Evolutionary conservation across 352 stramenopile genomes (phyloP).

Genomic region (Pythium diclinum): DNA sequence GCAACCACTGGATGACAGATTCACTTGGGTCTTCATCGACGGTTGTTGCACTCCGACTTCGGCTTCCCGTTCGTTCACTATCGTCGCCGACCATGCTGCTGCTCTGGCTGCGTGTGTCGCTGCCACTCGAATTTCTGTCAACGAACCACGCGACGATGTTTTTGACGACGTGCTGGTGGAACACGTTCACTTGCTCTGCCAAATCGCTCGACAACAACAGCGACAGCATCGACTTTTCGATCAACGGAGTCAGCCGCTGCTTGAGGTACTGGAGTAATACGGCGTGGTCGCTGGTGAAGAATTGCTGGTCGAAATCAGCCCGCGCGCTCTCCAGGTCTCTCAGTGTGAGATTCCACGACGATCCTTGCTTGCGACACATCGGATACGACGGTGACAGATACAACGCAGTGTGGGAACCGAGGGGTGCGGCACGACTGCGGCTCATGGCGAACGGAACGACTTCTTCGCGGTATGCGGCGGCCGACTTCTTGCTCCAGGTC

Average conservation of each 20-base stretch:
- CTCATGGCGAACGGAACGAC: slow-evolving; percentile 56
- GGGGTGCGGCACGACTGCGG: slow-evolving; percentile 60
- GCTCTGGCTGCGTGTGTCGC: neutral
- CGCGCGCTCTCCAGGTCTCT: slow-evolving; percentile 63
- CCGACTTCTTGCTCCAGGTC: slow-evolving; percentile 52
- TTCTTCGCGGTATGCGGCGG: slow-evolving; percentile 49
- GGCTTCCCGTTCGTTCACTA: neutral
- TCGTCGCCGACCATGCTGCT: neutral
- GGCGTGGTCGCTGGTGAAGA: slow-evolving; percentile 34
- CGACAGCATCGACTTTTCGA: slow-evolving; percentile 75
- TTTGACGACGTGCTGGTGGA: slow-evolving; percentile 79
- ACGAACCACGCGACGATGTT: slow-evolving; percentile 71
- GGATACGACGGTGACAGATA: slow-evolving; percentile 82
- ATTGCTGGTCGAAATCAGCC: slow-evolving; percentile 70
- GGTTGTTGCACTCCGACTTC: neutral
- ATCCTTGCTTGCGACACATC: slow-evolving; percentile 66
- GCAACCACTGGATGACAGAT: slow-evolving; percentile 34
- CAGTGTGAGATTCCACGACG: slow-evolving; percentile 57
- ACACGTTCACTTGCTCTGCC: slow-evolving; percentile 69
- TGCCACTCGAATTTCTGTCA: neutral
- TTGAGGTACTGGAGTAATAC: slow-evolving; percentile 40
- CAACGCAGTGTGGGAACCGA: slow-evolving; percentile 71
- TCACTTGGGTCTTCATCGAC: slow-evolving; percentile 7
- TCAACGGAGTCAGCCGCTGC: slow-evolving; percentile 55
- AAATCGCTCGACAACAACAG: slow-evolving; percentile 68